phyloP scores from a whole-genome alignment of 257 asterid species.

The Cynanchum wilfordii region DNA sequence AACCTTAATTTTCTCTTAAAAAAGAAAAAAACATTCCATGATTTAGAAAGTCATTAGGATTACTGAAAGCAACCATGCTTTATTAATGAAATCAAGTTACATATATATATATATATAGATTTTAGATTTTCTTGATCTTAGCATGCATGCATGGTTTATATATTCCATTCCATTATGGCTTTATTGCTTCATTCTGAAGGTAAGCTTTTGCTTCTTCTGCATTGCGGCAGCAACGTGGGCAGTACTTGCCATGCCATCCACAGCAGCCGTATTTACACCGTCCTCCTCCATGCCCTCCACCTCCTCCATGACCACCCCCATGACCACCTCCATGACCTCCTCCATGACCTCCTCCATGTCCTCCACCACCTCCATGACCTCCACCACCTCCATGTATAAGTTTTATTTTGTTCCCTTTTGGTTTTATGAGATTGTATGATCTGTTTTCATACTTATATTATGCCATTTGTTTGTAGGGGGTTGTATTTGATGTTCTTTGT shows the following conservation, averaged over 20 bases:
- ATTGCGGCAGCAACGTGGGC: constrained; percentile 13
- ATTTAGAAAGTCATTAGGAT: too few relatives aligned
- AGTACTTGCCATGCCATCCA: background rate
- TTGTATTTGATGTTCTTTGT: background rate
- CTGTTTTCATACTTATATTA: background rate
- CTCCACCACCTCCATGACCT: too few relatives aligned
- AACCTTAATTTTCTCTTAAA: too few relatives aligned
- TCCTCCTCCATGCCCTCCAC: background rate
- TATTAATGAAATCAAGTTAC: background rate
- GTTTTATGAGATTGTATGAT: background rate
- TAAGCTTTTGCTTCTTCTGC: constrained; percentile 11
- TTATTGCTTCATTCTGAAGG: background rate
- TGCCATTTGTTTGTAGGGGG: background rate
- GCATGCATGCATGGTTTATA: background rate
- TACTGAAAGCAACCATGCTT: background rate
- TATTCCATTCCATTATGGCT: background rate
- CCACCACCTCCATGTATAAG: too few relatives aligned
- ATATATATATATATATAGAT: too few relatives aligned
- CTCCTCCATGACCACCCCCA: background rate
- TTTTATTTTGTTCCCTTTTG: background rate
- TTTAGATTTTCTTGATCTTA: too few relatives aligned
- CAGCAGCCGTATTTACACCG: constrained; percentile 1
- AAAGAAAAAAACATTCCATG: too few relatives aligned
- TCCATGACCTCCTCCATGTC: too few relatives aligned
- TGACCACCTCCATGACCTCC: too few relatives aligned